Percentiles rank a stretch among this genome's conserved stretches.
Evolutionary conservation across 2,329 filamentous ascomycete genomes (phyloP).

Genomic region (Monilinia fructigena): DNA sequence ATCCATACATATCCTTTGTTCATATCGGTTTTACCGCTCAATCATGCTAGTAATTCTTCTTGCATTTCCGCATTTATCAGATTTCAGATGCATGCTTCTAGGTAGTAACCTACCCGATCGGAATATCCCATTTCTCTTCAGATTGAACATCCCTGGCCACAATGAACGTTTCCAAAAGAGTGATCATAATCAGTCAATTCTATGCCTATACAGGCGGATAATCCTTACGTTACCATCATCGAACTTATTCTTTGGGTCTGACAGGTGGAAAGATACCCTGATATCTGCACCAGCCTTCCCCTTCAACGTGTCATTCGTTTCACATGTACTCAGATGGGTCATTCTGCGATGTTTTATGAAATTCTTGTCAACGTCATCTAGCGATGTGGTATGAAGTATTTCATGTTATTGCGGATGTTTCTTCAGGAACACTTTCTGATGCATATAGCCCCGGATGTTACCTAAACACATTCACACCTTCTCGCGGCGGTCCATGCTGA

Average conservation of each 20-base stretch:
- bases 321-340: neutral
- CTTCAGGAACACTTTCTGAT: neutral
- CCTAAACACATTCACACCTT: neutral
- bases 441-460: slow-evolving; percentile 4
- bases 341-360: neutral
- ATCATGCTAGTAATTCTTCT: neutral
- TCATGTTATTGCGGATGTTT: slow-evolving; percentile 5
- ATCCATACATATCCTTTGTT: neutral
- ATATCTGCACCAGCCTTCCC: slow-evolving; percentile 4
- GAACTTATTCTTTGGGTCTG: slow-evolving; percentile 3
- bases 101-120: neutral
- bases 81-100: neutral
- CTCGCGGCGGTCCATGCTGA: slow-evolving; percentile 8
- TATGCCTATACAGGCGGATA: neutral
- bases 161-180: neutral
- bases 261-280: slow-evolving; percentile 12
- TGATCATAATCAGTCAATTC: slow-evolving; percentile 4
- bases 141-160: neutral
- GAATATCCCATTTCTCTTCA: neutral
- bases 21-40: slow-evolving; percentile 4
- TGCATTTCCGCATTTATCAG: slow-evolving; percentile 10
- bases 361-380: neutral
- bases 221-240: slow-evolving; percentile 3
- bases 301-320: neutral
- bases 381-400: neutral